A percentile compares a stretch with the other conserved stretches of the same genome.
Conservation (phyloP, 164 flowering plant genomes). For the Magnolia officinalis region DNA sequence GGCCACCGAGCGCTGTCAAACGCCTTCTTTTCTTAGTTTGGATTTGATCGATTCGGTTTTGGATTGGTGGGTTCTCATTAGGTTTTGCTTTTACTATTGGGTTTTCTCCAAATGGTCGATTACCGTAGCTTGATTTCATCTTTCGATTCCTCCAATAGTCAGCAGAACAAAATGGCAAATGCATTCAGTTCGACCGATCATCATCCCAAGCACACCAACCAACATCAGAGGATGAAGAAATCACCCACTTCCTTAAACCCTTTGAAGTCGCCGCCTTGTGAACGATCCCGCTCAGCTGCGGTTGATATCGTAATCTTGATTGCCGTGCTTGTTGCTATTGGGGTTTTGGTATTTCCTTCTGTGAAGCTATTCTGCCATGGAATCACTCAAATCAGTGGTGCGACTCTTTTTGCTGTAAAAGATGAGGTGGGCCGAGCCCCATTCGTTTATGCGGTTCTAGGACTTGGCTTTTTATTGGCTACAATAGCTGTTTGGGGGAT, state of each 20-base stretch:
- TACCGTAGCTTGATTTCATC: conserved; percentile 15
- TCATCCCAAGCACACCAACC: conserved; percentile 18
- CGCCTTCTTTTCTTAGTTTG: no score
- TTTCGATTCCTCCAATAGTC: conserved; percentile 10
- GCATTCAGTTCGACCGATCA: conserved; percentile 14
- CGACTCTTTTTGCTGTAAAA: conserved; percentile 22
- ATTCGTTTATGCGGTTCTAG: conserved; percentile 50
- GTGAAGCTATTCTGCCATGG: conserved; percentile 26
- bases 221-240: conserved; percentile 28
- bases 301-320: conserved; percentile 67
- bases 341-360: conserved; percentile 64
- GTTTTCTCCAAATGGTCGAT: conserved; percentile 23
- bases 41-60: neutral
- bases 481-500: conserved; percentile 47
- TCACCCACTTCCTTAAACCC: conserved; percentile 27
- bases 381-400: conserved; percentile 25
- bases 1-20: no score
- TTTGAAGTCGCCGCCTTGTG: conserved; percentile 37
- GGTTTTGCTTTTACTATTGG: neutral
- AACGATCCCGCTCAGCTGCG: conserved; percentile 52
- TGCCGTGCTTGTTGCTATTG: conserved; percentile 64
- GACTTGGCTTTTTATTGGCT: conserved; percentile 45
- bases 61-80: neutral
- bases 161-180: conserved; percentile 18
- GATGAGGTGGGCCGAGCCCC: conserved; percentile 59